A percentile compares a stretch with the other conserved stretches of the same genome.
phyloP scores from a whole-genome alignment of 2,329 filamentous ascomycete genomes.

The Beauveria varroae region DNA sequence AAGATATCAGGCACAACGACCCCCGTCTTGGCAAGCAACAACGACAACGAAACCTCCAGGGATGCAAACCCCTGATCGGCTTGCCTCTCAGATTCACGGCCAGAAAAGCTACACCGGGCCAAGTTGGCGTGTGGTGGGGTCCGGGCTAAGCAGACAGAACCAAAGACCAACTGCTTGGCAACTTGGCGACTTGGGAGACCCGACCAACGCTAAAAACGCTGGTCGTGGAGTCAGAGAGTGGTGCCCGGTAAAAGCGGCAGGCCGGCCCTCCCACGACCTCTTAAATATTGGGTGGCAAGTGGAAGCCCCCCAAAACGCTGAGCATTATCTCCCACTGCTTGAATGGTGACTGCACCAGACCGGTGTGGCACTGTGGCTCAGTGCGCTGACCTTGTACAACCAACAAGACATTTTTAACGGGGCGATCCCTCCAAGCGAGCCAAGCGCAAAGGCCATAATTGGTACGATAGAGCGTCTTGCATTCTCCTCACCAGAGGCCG shows the following conservation, averaged over 20 bases:
- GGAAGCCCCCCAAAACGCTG: no score
- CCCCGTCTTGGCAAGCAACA: conserved; percentile 2
- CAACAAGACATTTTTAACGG: neutral
- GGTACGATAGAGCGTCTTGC: no score
- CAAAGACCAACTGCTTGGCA: neutral
- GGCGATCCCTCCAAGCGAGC: neutral
- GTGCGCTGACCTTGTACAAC: neutral
- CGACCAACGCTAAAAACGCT: neutral
- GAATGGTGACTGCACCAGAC: neutral
- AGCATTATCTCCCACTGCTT: no score
- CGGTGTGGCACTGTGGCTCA: neutral
- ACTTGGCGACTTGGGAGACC: neutral
- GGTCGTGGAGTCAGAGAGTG: neutral
- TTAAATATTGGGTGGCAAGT: neutral
- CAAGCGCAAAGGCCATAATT: neutral
- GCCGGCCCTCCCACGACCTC: neutral
- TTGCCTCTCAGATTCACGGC: neutral
- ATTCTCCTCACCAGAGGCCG: no score
- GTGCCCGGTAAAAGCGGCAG: neutral
- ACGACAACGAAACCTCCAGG: neutral
- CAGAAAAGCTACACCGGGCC: neutral
- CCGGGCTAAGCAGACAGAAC: neutral
- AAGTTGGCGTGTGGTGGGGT: neutral
- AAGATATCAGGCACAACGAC: neutral
- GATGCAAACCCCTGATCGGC: conserved; percentile 9